Conservation (phyloP, 148 eudicot species). For the Chenopodium suecicum region DNA sequence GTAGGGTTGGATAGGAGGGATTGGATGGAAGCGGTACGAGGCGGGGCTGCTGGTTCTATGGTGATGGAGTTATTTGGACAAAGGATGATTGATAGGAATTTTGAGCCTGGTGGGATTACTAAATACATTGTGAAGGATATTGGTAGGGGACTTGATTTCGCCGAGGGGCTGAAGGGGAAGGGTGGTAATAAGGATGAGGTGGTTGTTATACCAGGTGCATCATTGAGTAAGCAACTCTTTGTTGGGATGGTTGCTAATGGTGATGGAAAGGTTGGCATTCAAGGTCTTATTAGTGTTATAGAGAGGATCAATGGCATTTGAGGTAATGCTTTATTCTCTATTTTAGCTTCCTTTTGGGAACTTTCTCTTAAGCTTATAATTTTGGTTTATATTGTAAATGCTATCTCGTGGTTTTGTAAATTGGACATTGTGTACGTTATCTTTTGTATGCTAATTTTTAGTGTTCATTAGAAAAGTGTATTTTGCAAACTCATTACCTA, state of each 20-base stretch:
- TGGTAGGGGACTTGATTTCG: conserved; percentile 84
- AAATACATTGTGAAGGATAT: conserved; percentile 94
- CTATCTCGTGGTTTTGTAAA: no score
- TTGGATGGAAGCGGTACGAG: conserved; percentile 71
- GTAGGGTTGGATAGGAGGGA: conserved; percentile 52
- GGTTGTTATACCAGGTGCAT: conserved; percentile 71
- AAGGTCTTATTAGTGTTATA: conserved; percentile 67
- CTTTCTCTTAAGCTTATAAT: no score
- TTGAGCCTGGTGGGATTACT: conserved; percentile 76
- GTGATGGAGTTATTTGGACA: conserved; percentile 81
- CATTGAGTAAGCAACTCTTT: conserved; percentile 76
- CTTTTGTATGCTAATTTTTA: no score
- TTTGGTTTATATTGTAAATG: no score
- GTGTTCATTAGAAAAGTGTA: no score
- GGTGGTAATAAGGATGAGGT: conserved; percentile 35
- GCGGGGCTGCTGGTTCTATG: conserved; percentile 74
- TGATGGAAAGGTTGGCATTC: conserved; percentile 81
- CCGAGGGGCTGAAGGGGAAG: conserved; percentile 27
- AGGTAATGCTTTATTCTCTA: neutral
- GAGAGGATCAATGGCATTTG: conserved; percentile 78
- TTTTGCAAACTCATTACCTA: no score
- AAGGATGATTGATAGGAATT: conserved; percentile 74
- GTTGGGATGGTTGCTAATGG: conserved; percentile 85
- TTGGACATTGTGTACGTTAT: no score
- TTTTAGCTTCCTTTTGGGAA: no score